phyloP scores from a whole-genome alignment of 2,329 filamentous ascomycete genomes.

The Fusarium sp. region DNA sequence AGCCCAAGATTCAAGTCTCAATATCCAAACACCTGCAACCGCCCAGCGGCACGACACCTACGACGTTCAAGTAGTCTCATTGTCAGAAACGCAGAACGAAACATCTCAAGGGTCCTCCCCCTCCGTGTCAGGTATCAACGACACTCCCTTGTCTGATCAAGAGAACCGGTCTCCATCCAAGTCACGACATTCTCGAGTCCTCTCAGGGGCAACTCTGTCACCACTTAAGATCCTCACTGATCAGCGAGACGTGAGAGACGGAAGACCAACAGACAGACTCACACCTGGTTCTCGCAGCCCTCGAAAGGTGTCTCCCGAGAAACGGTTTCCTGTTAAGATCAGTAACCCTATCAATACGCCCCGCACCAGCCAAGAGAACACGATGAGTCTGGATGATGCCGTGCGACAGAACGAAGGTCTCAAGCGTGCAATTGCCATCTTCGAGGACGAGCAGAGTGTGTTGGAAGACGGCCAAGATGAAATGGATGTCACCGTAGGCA shows the following conservation, averaged over 20 bases:
- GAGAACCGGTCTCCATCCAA: constrained; percentile 64
- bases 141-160: constrained; percentile 54
- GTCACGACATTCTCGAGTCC: constrained; percentile 66
- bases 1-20: constrained; percentile 45
- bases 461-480: constrained; percentile 51
- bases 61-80: constrained; percentile 42
- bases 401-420: constrained; percentile 68
- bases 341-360: constrained; percentile 52
- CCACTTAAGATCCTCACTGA: constrained; percentile 68
- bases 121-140: constrained; percentile 51
- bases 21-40: constrained; percentile 46
- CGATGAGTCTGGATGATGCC: constrained; percentile 66
- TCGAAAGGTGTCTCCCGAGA: constrained; percentile 65
- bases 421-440: constrained; percentile 71
- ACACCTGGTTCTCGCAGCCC: constrained; percentile 58
- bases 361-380: constrained; percentile 52
- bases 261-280: constrained; percentile 43
- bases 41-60: constrained; percentile 42
- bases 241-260: constrained; percentile 47
- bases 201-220: constrained; percentile 69
- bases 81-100: constrained; percentile 26
- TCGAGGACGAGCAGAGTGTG: constrained; percentile 65
- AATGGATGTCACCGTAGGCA: constrained; percentile 41
- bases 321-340: constrained; percentile 72
- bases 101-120: constrained; percentile 45